Evolutionary conservation across 768 basidiomycete species (phyloP).

Genomic region (Mycena rebaudengoi): DNA sequence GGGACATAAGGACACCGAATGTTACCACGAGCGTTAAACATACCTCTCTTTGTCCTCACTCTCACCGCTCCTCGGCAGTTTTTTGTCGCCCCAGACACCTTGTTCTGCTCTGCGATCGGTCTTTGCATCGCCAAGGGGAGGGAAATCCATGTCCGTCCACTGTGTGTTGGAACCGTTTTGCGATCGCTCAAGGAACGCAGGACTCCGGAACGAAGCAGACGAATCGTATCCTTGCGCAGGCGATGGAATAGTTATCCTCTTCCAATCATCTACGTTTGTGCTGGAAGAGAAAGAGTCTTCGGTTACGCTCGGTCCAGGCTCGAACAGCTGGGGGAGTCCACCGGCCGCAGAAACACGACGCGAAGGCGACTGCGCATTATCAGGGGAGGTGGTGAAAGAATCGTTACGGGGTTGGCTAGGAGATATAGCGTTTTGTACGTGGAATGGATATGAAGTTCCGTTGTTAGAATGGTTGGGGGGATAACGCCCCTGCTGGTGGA

Average conservation of each 20-base stretch:
- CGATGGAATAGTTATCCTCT: slow-evolving; percentile 12
- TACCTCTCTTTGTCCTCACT: slow-evolving; percentile 24
- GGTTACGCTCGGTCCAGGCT: not conserved
- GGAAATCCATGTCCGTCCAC: slow-evolving; percentile 48
- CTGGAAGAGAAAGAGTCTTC: slow-evolving; percentile 18
- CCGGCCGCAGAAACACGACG: not conserved
- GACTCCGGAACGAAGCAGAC: slow-evolving; percentile 19
- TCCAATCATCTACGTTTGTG: slow-evolving; percentile 27
- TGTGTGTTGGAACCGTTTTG: slow-evolving; percentile 20
- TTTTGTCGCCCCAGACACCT: slow-evolving; percentile 39
- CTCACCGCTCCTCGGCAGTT: slow-evolving; percentile 8
- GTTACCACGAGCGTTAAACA: not conserved
- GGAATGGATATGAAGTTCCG: slow-evolving; percentile 39
- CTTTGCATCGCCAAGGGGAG: slow-evolving; percentile 42
- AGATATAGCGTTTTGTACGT: slow-evolving; percentile 34
- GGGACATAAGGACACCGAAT: slow-evolving; percentile 7
- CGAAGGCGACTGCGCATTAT: slow-evolving; percentile 1
- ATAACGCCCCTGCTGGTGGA: slow-evolving; percentile 24
- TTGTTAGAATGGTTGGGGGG: slow-evolving; percentile 19
- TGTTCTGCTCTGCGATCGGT: slow-evolving; percentile 31
- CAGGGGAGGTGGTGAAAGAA: slow-evolving; percentile 20
- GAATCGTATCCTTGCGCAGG: slow-evolving; percentile 17
- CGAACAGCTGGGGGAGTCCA: not conserved
- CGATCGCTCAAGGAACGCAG: slow-evolving; percentile 5
- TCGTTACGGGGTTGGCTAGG: slow-evolving; percentile 15